Base-by-base conservation (phyloP, 495 filamentous ascomycete genomes). In the Aspergillus asperescens region DNA sequence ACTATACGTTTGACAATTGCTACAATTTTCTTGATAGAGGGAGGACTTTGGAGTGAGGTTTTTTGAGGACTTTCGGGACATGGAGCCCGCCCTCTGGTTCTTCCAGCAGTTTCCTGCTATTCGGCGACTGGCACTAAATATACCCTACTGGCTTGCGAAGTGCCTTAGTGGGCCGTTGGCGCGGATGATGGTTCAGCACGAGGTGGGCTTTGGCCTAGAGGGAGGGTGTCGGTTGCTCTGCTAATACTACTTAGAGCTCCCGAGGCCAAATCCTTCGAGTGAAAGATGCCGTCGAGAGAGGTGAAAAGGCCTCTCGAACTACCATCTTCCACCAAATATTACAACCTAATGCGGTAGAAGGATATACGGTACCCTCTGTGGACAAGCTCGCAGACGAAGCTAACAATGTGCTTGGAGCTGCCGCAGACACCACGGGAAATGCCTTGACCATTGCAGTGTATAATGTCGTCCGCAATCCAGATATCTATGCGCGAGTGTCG, bases 401-500 rank as follows among this genome's bases (percentile, higher is more conserved):
- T 1, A 62, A 61, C 19, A 61, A 56, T 20, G 35, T 74, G 9
- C 55, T 67, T 8, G 65, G 52, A 3, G 72, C 68, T 3, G 65
- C 68, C 0, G 48, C 68, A 0, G 73, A 74, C 46, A 77, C 71
- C 0, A 74, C 73, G 1, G 71, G 68, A 1, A 66, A 70, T 52
- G 68, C 72, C 0, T 55, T 66, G 45, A 68, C 56, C 0, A 56
- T 71, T n/a, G 64, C 70, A 20, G 38, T 62, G 1, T 74, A 67
- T 41, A 56, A 74, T 32, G 61, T 71, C 7, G 48, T 74, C 7
- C 35, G 34, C n/a, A 67, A 65, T 42, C 64, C 60, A 3, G 48
- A 45, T 1, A 63, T 72, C 1, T 69, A 67, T 40, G 5, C 37
- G 0, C 52, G 35, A 9, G 48, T 74, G 22, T 61, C 46, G 4